Conservation (phyloP, 192 early-diverging fungal genomes). For the Linnemannia zychae region DNA sequence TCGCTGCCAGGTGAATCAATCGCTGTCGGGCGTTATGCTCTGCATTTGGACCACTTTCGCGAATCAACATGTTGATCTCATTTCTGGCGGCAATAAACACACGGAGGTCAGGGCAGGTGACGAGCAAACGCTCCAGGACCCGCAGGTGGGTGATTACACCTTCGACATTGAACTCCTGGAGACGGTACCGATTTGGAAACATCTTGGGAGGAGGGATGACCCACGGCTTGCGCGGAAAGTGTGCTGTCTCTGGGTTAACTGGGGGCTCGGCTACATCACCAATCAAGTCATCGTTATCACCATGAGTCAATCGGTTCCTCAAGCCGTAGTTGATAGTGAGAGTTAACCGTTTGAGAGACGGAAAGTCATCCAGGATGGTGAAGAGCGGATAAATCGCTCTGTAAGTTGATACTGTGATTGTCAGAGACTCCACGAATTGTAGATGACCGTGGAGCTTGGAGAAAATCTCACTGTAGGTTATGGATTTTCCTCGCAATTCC, state of each 20-base stretch:
- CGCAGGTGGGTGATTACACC: neutral
- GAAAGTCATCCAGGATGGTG: slow-evolving; percentile 6
- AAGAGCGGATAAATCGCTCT: neutral
- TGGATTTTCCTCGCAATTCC: neutral
- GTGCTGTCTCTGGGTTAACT: slow-evolving; percentile 27
- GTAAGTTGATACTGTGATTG: neutral
- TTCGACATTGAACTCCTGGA: slow-evolving; percentile 8
- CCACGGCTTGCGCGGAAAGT: slow-evolving; percentile 17
- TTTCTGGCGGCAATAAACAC: slow-evolving; percentile 7
- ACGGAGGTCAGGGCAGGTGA: slow-evolving; percentile 29
- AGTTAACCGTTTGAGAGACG: neutral
- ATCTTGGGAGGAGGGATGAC: slow-evolving; percentile 11
- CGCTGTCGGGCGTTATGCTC: neutral
- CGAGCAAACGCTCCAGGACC: slow-evolving; percentile 23
- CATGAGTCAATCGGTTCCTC: neutral
- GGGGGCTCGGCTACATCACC: neutral
- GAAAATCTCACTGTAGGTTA: neutral
- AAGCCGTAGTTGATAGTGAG: neutral
- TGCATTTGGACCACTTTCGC: no score
- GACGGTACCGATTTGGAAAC: slow-evolving; percentile 18
- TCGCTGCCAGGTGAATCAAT: neutral
- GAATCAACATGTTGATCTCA: neutral
- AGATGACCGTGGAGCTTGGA: neutral
- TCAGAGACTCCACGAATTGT: neutral
- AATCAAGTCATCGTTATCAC: neutral